Evolutionary conservation across 371 early-diverging fungal species (phyloP), one percentile per base, ranked within the genome.

Genomic region (Saksenaea oblongispora): DNA sequence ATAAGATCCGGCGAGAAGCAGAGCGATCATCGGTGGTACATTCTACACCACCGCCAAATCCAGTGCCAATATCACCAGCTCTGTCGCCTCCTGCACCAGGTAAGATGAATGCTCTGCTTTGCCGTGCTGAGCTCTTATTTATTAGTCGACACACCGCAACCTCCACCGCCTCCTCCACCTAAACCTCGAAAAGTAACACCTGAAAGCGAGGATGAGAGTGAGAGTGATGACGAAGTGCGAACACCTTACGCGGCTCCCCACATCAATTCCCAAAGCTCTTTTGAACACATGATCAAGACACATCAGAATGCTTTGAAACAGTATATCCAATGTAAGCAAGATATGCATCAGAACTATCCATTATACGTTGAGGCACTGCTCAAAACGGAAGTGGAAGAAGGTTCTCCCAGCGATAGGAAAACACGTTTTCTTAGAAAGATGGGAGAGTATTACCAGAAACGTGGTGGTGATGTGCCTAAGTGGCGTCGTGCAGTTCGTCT

Each of bases 231-330:
- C 5, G 64, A 64, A 13, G 51, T 36, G 28, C 41, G 53, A 24
- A 42, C 41, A 15, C 61, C 55, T 11, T 63, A 59, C 24, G 17
- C 41, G 14, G 60, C 57, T 0, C 31, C 44, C 18, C 57, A 31
- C 5, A 63, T 67, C 34, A 39, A 53, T 24, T 59, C 44, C n/a
- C 63, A 62, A 22, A 47, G 54, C 14, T 28, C 59, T 8, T 62
- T 63, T 44, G 59, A 58, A 4, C 31, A 34, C 14, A 26, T 59
- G 55, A 63, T 63, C 59, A 67, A 62, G 28, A 42, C 56, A 0
- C 68, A 67, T 15, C 58, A 67, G 26, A 59, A 67, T 27, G 63
- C 63, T 36, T 59, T 63, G 28, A 26, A 35, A 28, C 54, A 58
- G 18, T 67, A 67, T 41, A 56, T 54, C 17, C 68, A 53, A 51